Conservation (phyloP, 1,139 yeast genomes). For the Protomyces inundatus region DNA sequence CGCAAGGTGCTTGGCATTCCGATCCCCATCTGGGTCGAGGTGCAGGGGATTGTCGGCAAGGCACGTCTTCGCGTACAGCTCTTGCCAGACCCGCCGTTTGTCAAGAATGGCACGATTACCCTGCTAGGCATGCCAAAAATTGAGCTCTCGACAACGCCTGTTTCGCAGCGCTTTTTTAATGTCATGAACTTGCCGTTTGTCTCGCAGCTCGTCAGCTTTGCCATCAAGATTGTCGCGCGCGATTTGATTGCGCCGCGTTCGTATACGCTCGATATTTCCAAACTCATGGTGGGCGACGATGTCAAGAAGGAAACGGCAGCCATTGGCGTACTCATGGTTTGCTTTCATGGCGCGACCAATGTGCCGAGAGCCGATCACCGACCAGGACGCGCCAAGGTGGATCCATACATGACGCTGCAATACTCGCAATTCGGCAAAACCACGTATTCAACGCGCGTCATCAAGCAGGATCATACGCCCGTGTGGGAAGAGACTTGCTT, state of each 20-base stretch:
- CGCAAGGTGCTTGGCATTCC: slow-evolving; percentile 26
- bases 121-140: slow-evolving; percentile 28
- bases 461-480: slow-evolving; percentile 25
- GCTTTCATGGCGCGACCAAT: slow-evolving; percentile 22
- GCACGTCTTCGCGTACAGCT: slow-evolving; percentile 26
- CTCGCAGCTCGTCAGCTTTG: slow-evolving; percentile 24
- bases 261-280: slow-evolving; percentile 25
- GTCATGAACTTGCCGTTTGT: slow-evolving; percentile 27
- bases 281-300: slow-evolving; percentile 28
- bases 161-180: slow-evolving; percentile 22
- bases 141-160: slow-evolving; percentile 26
- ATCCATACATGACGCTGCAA: slow-evolving; percentile 26
- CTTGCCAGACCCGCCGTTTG: slow-evolving; percentile 27
- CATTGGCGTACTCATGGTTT: slow-evolving; percentile 25
- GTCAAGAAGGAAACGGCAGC: slow-evolving; percentile 28
- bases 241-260: slow-evolving; percentile 27
- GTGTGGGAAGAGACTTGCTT: slow-evolving; percentile 27
- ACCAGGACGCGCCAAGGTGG: slow-evolving; percentile 24
- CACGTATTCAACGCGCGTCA: slow-evolving; percentile 26
- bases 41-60: slow-evolving; percentile 26
- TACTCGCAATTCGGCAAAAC: slow-evolving; percentile 26
- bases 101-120: slow-evolving; percentile 26
- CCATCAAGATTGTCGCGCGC: slow-evolving; percentile 21
- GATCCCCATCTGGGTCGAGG: slow-evolving; percentile 26
- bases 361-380: slow-evolving; percentile 24